Evolutionary conservation across 345 rosid genomes (phyloP).

Genomic region (Bretschneidera sinensis): DNA sequence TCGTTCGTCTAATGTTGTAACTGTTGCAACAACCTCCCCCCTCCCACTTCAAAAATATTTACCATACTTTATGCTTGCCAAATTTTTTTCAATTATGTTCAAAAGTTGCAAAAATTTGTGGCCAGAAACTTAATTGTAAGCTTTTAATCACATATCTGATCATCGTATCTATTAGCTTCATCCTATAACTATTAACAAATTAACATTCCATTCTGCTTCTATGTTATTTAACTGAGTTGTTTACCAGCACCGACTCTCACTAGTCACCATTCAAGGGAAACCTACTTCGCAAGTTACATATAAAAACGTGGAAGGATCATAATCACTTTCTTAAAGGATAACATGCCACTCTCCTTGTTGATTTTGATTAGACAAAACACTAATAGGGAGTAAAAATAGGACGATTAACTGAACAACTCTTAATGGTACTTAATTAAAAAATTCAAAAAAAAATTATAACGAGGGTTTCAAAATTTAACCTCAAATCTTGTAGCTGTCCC

Average conservation of each 20-base stretch:
- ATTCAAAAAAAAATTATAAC: slow-evolving; percentile 5
- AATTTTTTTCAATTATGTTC: no score
- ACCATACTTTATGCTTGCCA: no score
- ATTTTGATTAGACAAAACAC: slow-evolving; percentile 2
- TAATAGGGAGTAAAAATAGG: slow-evolving; percentile 2
- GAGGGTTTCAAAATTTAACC: slow-evolving; percentile 42
- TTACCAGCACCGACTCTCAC: no score
- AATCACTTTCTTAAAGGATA: slow-evolving; percentile 4
- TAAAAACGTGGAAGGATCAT: not conserved
- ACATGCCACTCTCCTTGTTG: not conserved
- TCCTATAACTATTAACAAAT: no score
- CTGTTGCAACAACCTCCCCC: not conserved
- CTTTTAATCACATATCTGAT: not conserved
- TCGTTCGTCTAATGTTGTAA: no score
- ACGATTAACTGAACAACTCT: slow-evolving; percentile 9
- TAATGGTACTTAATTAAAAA: slow-evolving; percentile 12
- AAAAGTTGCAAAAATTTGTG: not conserved
- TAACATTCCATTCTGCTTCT: no score
- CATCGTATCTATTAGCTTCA: not conserved
- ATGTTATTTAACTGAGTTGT: no score
- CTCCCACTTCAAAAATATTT: no score
- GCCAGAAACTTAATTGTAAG: not conserved
- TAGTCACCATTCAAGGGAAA: no score
- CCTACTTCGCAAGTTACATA: not conserved
- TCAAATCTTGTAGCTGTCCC: slow-evolving; percentile 96